Evolutionary conservation across 768 basidiomycete species (phyloP).

Genomic region (Hypsizygus marmoreus): DNA sequence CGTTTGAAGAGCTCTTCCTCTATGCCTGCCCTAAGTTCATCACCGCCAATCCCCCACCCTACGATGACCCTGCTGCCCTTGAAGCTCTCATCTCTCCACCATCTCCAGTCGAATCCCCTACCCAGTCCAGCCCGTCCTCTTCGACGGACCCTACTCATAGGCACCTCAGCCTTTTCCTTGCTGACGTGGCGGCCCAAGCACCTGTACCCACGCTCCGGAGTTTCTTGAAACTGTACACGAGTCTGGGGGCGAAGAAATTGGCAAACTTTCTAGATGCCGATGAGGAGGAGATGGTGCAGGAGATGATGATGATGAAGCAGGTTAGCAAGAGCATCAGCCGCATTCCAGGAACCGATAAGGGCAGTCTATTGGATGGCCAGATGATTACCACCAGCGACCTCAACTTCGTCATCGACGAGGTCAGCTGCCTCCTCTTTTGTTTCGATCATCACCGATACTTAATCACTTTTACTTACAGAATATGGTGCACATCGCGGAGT

Average conservation of each 20-base stretch:
- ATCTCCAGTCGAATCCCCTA: slow-evolving; percentile 35
- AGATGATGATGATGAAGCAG: slow-evolving; percentile 97
- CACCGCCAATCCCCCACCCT: slow-evolving; percentile 90
- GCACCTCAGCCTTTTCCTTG: slow-evolving; percentile 82
- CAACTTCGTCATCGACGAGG: slow-evolving; percentile 94
- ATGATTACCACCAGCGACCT: slow-evolving; percentile 89
- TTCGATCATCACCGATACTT: neutral
- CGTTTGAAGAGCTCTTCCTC: slow-evolving; percentile 91
- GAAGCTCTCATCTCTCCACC: slow-evolving; percentile 45
- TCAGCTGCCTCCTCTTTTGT: slow-evolving; percentile 37
- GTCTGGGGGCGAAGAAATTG: slow-evolving; percentile 88
- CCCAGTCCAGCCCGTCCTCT: slow-evolving; percentile 27
- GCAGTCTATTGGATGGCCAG: slow-evolving; percentile 79
- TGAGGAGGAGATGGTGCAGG: slow-evolving; percentile 93
- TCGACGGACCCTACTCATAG: slow-evolving; percentile 75
- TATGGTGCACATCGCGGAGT: slow-evolving; percentile 96
- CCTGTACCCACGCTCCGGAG: slow-evolving; percentile 85
- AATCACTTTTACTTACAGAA: slow-evolving; percentile 51
- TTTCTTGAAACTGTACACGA: slow-evolving; percentile 94
- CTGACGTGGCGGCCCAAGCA: slow-evolving; percentile 74
- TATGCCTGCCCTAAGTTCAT: slow-evolving; percentile 98
- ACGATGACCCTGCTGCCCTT: slow-evolving; percentile 74
- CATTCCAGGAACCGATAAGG: slow-evolving; percentile 53
- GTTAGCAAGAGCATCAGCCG: slow-evolving; percentile 77
- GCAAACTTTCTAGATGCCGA: slow-evolving; percentile 89